Conservation (phyloP, 495 filamentous ascomycete genomes). For the Podospora didyma region DNA sequence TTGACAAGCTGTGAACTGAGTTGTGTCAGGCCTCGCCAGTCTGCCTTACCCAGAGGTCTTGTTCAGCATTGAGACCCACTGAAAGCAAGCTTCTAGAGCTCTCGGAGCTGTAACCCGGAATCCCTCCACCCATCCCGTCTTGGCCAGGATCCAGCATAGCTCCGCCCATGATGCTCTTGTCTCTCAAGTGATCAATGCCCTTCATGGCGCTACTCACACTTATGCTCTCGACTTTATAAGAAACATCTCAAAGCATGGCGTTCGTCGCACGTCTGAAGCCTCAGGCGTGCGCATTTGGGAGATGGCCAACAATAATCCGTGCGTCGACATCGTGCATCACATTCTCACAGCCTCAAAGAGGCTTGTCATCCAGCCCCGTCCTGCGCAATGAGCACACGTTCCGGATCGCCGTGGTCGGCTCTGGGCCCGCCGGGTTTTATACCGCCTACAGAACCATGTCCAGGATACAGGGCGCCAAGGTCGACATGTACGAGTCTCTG, state of each 20-base stretch:
- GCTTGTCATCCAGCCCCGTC: slow-evolving; percentile 15
- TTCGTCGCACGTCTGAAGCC: slow-evolving; percentile 3
- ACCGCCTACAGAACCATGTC: slow-evolving; percentile 79
- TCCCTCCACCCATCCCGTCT: too few relatives aligned
- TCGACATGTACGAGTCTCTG: slow-evolving; percentile 95
- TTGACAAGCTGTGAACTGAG: too few relatives aligned
- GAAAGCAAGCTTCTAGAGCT: too few relatives aligned
- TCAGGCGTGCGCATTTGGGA: not conserved
- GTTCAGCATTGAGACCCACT: too few relatives aligned
- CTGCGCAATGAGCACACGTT: slow-evolving; percentile 49
- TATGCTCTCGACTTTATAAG: not conserved
- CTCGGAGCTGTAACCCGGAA: too few relatives aligned
- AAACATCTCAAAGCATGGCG: not conserved
- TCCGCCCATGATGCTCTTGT: too few relatives aligned
- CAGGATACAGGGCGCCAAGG: slow-evolving; percentile 62
- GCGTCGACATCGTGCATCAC: not conserved
- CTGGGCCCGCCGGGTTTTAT: slow-evolving; percentile 95
- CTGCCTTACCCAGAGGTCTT: too few relatives aligned
- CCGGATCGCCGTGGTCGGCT: slow-evolving; percentile 85
- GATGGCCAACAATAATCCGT: not conserved
- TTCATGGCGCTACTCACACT: too few relatives aligned
- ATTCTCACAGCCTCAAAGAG: slow-evolving; percentile 2
- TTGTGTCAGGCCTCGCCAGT: too few relatives aligned
- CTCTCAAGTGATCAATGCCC: too few relatives aligned
- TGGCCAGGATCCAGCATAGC: too few relatives aligned